These are phyloP conservation scores for Fraxinus latifolia DNA, from an alignment of 305 asterid genomes.

Conservation along the genomic window DNA sequence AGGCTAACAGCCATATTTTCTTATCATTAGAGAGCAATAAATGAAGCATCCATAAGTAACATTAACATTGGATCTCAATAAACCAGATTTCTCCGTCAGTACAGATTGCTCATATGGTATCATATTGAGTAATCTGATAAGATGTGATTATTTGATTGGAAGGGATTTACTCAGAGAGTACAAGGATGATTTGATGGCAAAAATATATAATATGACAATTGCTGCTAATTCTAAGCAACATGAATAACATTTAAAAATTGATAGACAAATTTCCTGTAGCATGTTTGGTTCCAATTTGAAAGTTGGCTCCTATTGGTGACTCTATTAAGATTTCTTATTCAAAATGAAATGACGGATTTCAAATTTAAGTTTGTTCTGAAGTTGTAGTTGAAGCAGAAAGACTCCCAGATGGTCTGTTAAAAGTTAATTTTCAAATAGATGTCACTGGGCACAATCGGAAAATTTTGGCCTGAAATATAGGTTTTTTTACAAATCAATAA, in stretches of 20 bases:
- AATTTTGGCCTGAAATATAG: neutral
- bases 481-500: neutral
- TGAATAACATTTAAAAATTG: neutral
- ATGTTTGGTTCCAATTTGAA: neutral
- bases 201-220: neutral
- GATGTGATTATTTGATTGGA: neutral
- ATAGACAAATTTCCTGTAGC: neutral
- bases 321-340: neutral
- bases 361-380: neutral
- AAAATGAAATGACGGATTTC: neutral
- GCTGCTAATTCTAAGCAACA: neutral
- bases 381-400: neutral
- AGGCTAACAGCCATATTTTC: neutral
- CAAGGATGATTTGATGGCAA: neutral
- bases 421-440: neutral
- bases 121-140: neutral
- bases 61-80: neutral
- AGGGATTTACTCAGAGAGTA: neutral
- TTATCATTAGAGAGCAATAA: neutral
- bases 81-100: neutral
- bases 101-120: neutral
- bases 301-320: neutral
- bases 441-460: neutral
- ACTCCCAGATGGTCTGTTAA: neutral
- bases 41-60: neutral